Base-by-base conservation (phyloP, 2,329 filamentous ascomycete genomes). In the Gaeumannomyces tritici region DNA sequence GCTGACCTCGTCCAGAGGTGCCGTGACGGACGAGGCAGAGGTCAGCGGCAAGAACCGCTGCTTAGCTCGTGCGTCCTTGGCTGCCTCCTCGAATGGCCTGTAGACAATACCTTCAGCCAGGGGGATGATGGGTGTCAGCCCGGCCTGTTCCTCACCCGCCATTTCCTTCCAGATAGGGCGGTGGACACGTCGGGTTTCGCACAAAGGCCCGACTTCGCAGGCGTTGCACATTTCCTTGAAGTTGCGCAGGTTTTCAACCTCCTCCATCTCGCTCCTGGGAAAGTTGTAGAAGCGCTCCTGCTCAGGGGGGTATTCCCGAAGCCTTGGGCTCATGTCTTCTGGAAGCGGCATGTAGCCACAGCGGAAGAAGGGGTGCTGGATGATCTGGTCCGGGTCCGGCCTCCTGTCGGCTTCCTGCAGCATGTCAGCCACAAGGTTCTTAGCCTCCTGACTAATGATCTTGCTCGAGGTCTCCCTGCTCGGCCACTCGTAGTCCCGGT, bases 401-500 rank as follows among this genome's bases (percentile, higher is more conserved):
- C 90, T 83, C 68, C 84, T 79, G 69, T 92, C 87, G 60, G 91
- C 89, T 63, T 91, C 87, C 66, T 90, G 84, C 28, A 95, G 80
- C 76, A 95, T 85, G 29, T 82, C 84, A 26, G 89, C 87, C 24
- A 95, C 91, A 29, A 93, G 80, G 67, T 92, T 88, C 73, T 91
- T 89, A 62, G 90, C 85, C 70, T 91, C 89, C 62, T 83, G 79
- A 64, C 88, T 91, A 67, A 91, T 90, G 67, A 86, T 85, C 71
- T 87, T 89, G 59, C 47, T 60, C 5, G 35, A 60, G 61, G 82
- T 84, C 62, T 87, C 84, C 29, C 84, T 74, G 63, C 83, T 82
- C 18, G 90, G 90, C 90, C 90, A 93, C 70, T 89, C 87, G 72
- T 93, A 93, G 70, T 92, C 89, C 67, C 89, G 82, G 68, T 88